phyloP scores from a whole-genome alignment of 169 alveolate genomes.

The Babesia bovis region DNA sequence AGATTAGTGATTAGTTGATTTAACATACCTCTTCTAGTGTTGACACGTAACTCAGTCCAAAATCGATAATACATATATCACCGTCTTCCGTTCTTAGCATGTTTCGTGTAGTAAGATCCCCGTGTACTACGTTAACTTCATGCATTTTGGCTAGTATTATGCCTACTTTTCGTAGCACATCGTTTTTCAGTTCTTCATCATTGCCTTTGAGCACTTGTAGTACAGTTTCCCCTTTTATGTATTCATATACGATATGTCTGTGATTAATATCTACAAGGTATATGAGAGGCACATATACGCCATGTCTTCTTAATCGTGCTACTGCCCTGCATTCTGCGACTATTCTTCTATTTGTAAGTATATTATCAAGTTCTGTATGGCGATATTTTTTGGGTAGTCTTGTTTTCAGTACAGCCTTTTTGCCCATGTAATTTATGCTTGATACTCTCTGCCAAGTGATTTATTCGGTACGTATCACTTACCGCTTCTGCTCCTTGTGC shows the following conservation, averaged over 20 bases:
- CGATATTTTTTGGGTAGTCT: constrained; percentile 66
- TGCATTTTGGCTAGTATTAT: constrained; percentile 73
- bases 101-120: constrained; percentile 76
- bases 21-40: constrained; percentile 70
- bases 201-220: constrained; percentile 28
- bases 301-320: constrained; percentile 56
- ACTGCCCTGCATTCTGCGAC: constrained; percentile 69
- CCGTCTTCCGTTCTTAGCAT: constrained; percentile 62
- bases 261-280: constrained; percentile 70
- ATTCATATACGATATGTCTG: constrained; percentile 68
- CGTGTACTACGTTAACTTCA: constrained; percentile 75
- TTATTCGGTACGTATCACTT: neutral
- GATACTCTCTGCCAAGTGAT: constrained; percentile 13
- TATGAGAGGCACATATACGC: constrained; percentile 72
- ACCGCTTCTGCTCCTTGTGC: constrained; percentile 71
- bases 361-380: constrained; percentile 68
- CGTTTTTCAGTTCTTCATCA: constrained; percentile 30
- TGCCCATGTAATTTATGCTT: constrained; percentile 44
- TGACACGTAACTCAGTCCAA: constrained; percentile 73
- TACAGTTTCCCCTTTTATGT: constrained; percentile 66
- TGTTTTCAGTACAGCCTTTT: constrained; percentile 66
- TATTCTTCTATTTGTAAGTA: constrained; percentile 61
- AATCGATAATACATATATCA: constrained; percentile 68
- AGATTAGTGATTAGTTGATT: neutral
- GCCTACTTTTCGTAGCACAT: constrained; percentile 43